Evolutionary conservation across 352 stramenopile genomes (phyloP).

Genomic region (Pythium aquatile): DNA sequence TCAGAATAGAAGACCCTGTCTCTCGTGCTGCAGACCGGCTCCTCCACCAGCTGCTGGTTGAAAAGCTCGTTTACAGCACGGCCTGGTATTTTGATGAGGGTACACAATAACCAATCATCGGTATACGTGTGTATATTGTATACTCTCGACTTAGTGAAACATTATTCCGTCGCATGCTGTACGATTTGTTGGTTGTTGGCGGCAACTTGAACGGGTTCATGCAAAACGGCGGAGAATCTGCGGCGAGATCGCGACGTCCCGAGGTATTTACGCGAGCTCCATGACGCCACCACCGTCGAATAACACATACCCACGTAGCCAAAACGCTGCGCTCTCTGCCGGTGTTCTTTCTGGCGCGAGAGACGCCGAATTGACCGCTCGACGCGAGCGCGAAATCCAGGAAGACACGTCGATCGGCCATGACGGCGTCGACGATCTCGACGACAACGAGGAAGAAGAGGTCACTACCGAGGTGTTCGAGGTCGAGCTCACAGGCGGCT

Average conservation of each 20-base stretch:
- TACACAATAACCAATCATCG: background rate
- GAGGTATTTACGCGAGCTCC: background rate
- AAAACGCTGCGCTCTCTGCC: constrained; percentile 6
- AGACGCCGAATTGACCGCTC: constrained; percentile 19
- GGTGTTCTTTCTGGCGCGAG: constrained; percentile 20
- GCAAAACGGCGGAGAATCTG: background rate
- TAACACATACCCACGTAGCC: constrained; percentile 1
- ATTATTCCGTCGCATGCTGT: constrained; percentile 17
- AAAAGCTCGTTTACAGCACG: background rate
- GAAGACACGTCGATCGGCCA: constrained; percentile 6
- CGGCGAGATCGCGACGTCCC: background rate
- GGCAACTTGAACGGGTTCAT: constrained; percentile 27
- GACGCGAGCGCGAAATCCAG: constrained; percentile 18
- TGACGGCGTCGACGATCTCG: constrained; percentile 12
- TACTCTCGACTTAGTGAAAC: background rate
- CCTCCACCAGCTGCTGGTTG: background rate
- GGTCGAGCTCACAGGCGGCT: constrained; percentile 49
- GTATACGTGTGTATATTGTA: constrained; percentile 9
- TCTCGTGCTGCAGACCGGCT: constrained; percentile 7
- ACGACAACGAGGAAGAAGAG: constrained; percentile 45
- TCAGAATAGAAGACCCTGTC: constrained; percentile 24
- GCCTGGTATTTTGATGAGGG: background rate
- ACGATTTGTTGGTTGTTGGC: constrained; percentile 6
- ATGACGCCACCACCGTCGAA: background rate
- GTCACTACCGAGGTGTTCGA: constrained; percentile 65